Evolutionary conservation across 768 basidiomycete species (phyloP).

Genomic region (Leucosporidium creatinivorum): DNA sequence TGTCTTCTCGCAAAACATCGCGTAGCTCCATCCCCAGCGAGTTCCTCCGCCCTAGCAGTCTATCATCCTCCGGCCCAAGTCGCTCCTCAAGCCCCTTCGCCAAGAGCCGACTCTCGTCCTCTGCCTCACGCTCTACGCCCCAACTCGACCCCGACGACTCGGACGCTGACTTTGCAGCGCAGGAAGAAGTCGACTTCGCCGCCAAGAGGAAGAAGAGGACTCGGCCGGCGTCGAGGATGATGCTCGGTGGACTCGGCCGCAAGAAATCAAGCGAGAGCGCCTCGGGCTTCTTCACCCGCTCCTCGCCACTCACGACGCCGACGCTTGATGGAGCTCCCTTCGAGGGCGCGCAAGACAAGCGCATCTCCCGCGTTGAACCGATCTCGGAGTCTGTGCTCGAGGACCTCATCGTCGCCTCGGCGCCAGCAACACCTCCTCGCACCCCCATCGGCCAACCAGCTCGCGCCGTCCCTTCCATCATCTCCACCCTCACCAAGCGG

Average conservation of each 20-base stretch:
- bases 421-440: neutral
- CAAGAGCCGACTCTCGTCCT: neutral
- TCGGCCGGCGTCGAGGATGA: conserved; percentile 5
- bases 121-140: neutral
- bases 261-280: conserved; percentile 15
- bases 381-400: conserved; percentile 6
- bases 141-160: conserved; percentile 17
- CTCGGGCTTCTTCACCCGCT: neutral
- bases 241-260: conserved; percentile 4
- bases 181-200: neutral
- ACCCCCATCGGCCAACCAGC: neutral
- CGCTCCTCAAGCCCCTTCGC: neutral
- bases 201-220: conserved; percentile 17
- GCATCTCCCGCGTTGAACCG: neutral
- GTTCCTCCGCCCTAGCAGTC: neutral
- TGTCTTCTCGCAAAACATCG: neutral
- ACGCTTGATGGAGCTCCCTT: neutral
- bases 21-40: conserved; percentile 4
- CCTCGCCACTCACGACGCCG: conserved; percentile 3
- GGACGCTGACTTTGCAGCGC: neutral
- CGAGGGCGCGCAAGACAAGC: conserved; percentile 5
- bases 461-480: conserved; percentile 18
- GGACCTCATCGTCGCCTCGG: conserved; percentile 13
- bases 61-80: neutral
- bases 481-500: conserved; percentile 4